Conservation (phyloP, 768 basidiomycete species). For the Phanerochaete sordida region DNA sequence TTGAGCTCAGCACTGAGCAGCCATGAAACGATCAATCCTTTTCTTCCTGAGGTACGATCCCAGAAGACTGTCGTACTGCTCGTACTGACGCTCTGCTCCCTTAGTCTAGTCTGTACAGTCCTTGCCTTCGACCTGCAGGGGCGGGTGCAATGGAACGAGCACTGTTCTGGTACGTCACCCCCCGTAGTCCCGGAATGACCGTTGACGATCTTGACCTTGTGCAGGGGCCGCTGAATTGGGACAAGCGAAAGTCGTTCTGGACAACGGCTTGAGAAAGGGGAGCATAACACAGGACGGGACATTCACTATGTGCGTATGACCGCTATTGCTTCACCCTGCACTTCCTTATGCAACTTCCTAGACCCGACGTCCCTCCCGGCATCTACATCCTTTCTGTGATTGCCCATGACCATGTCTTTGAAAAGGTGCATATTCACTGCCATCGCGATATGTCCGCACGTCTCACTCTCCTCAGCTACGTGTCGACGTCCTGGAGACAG, state of each 20-base stretch:
- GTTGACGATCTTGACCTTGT: background rate
- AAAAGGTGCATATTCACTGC: slow-evolving; percentile 45
- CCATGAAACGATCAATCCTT: background rate
- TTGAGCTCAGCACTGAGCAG: background rate
- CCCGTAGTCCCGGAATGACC: background rate
- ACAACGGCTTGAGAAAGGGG: slow-evolving; percentile 52
- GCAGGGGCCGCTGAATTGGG: slow-evolving; percentile 39
- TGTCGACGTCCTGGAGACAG: slow-evolving; percentile 53
- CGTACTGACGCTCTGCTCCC: background rate
- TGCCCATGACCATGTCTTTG: slow-evolving; percentile 66
- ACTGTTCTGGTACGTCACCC: slow-evolving; percentile 51
- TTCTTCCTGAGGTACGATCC: background rate
- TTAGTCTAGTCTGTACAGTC: slow-evolving; percentile 25
- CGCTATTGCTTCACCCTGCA: background rate
- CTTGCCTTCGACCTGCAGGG: slow-evolving; percentile 57
- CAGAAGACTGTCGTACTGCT: background rate
- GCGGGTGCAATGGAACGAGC: slow-evolving; percentile 65
- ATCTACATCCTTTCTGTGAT: slow-evolving; percentile 66
- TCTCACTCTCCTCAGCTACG: slow-evolving; percentile 47
- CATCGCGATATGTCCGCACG: background rate
- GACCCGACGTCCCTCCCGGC: slow-evolving; percentile 65
- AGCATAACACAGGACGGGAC: slow-evolving; percentile 53
- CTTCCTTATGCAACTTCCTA: slow-evolving; percentile 24
- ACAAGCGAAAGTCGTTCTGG: slow-evolving; percentile 54
- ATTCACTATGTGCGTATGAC: slow-evolving; percentile 58